Conservation (phyloP, 139 green algal species). For the Tetradesmus obliquus region DNA sequence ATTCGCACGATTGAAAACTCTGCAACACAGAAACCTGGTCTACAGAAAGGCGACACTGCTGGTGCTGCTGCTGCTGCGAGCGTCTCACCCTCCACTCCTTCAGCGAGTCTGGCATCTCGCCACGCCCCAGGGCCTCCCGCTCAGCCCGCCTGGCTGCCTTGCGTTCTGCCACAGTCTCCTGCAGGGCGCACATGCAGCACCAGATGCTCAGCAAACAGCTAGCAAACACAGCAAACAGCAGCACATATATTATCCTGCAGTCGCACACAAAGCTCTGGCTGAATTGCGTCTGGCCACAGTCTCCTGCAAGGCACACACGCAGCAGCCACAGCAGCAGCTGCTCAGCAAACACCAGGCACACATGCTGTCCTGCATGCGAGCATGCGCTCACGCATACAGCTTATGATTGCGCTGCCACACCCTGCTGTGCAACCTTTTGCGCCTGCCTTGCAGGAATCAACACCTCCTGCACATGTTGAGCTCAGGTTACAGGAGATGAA, state of each 20-base stretch:
- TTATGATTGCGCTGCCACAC: no score
- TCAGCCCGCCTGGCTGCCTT: conserved; percentile 53
- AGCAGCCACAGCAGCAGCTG: no score
- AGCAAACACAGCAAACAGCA: not conserved
- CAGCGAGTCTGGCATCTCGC: conserved; percentile 62
- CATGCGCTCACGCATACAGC: not conserved
- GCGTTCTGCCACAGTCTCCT: conserved; percentile 46
- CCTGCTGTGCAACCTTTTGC: no score
- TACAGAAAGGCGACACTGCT: no score
- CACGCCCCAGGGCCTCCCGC: conserved; percentile 53
- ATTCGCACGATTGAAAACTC: no score
- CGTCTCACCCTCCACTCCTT: conserved; percentile 57
- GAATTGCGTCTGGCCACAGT: conserved; percentile 46
- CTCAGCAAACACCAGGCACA: not conserved
- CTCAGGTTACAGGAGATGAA: no score
- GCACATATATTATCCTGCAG: not conserved
- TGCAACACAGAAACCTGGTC: no score
- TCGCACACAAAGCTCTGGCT: not conserved
- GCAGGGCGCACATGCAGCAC: not conserved
- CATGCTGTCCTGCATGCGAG: not conserved
- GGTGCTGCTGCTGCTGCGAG: not conserved
- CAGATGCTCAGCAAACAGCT: no score
- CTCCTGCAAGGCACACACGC: conserved; percentile 27
- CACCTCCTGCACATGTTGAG: no score
- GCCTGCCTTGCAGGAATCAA: no score